Base-by-base conservation (phyloP, 164 flowering plant species). In the Vitis cinerea region DNA sequence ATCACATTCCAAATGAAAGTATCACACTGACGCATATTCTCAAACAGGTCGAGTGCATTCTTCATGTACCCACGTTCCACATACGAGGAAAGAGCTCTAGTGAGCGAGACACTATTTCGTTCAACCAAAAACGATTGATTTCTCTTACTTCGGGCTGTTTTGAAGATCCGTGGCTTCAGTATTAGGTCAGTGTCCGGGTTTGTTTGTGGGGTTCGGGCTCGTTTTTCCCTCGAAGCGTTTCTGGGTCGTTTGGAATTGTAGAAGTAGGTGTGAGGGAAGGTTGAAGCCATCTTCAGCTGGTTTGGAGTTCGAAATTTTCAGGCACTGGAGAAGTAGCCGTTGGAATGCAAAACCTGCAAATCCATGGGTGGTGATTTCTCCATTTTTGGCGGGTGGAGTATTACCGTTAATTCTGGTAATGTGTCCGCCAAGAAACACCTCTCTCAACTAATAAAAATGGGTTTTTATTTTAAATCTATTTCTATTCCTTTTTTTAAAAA, bases 1-100 rank as follows among this genome's bases (percentile, higher is more conserved):
- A 89, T 52, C 10, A 81, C 64, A 71, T 91, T 91, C 92, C 92
- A 89, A 0, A 67, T 52, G 54, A 75, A 89, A 9, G 80, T 59
- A 66, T 81, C 85, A 11, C 64, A 47, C 15, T 64, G 63, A 50
- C 23, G 19, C 78, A 77, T 74, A 61, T 75, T 66, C 11, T 90
- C 88, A 59, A 90, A 88, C 84, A 87, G 58, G 10, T 67, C 9
- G 72, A 82, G 79, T 27, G 90, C 93, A 60, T 74, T 52, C n/a
- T 81, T 83, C 63, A 86, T 58, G 14, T 23, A 50, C 65, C 95
- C 89, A 13, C 78, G 74, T 14, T 81, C 74, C 2, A 80, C 66
- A 15, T 66, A 73, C 12, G 64, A 23, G 12, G 52, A 29, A 11
- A 85, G 72, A 66, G 76, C 60, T 8, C 64, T 74, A 10, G 79